phyloP scores from a whole-genome alignment of 805 yeast genomes.

The Barnettozyma pratensis region DNA sequence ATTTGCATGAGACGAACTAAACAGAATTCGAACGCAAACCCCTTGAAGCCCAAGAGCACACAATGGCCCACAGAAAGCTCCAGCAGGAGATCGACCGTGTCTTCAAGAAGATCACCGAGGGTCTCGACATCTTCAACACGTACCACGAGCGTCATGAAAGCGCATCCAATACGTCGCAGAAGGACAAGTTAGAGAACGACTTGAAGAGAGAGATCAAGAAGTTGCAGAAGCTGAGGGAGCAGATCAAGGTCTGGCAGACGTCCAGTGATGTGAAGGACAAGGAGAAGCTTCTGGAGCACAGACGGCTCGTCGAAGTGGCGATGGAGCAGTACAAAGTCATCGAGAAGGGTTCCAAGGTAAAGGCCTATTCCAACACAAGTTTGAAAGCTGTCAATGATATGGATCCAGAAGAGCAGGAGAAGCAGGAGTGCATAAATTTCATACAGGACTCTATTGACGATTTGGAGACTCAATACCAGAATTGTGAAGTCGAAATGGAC shows the following conservation, averaged over 20 bases:
- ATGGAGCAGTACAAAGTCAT: conserved; percentile 96
- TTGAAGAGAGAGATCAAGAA: conserved; percentile 92
- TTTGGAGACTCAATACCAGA: conserved; percentile 71
- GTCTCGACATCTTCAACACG: conserved; percentile 76
- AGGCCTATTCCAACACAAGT: conserved; percentile 91
- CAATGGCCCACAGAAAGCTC: conserved; percentile 25
- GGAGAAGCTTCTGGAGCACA: conserved; percentile 69
- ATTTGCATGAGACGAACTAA: too few species aligned
- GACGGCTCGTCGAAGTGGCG: conserved; percentile 63
- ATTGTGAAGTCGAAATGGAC: conserved; percentile 68
- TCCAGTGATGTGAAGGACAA: conserved; percentile 89
- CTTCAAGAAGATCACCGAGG: conserved; percentile 84
- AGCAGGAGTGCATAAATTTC: conserved; percentile 65
- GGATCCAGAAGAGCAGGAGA: conserved; percentile 79
- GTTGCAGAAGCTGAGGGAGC: conserved; percentile 88
- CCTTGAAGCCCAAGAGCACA: neutral
- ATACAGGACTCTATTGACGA: conserved; percentile 72
- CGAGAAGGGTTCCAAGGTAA: conserved; percentile 87
- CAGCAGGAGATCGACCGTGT: conserved; percentile 80
- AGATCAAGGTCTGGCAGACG: conserved; percentile 90
- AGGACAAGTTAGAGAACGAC: conserved; percentile 88
- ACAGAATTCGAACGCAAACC: too few species aligned
- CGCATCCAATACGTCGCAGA: conserved; percentile 77
- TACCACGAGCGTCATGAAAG: conserved; percentile 80
- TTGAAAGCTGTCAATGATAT: conserved; percentile 55